Evolutionary conservation across 495 filamentous ascomycete species (phyloP).

Genomic region (Aspergillus sclerotioniger): DNA sequence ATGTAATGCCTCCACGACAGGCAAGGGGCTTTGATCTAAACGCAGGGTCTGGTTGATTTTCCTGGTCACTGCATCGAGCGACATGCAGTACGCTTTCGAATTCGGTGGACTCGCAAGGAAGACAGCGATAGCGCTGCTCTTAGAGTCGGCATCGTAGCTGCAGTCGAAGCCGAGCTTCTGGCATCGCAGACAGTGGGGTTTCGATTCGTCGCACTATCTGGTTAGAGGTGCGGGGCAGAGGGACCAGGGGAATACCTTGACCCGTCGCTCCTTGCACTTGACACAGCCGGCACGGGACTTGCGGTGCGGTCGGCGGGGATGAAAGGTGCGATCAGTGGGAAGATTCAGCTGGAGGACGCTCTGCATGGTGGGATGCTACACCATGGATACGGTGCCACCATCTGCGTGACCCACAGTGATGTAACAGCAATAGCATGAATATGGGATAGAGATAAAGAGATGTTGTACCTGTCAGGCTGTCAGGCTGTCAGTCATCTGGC

Average conservation of each 20-base stretch:
- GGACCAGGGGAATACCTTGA: constrained; percentile 38
- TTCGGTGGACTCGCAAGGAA: constrained; percentile 16
- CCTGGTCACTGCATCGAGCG: constrained; percentile 23
- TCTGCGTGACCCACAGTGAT: not conserved
- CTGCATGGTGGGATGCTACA: constrained; percentile 17
- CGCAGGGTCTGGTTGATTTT: constrained; percentile 28
- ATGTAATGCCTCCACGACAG: constrained; percentile 28
- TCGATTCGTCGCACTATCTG: constrained; percentile 47
- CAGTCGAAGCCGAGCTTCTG: constrained; percentile 40
- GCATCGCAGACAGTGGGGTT: constrained; percentile 44
- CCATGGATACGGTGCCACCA: not conserved
- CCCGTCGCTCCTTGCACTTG: constrained; percentile 47
- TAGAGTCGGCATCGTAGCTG: constrained; percentile 27
- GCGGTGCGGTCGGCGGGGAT: constrained; percentile 37
- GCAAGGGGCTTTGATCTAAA: not conserved
- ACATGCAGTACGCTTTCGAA: constrained; percentile 24
- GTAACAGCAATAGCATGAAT: not conserved
- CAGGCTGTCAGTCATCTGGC: no score
- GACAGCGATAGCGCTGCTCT: constrained; percentile 10
- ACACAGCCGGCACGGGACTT: constrained; percentile 47
- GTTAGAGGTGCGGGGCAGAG: not conserved
- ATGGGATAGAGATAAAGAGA: not conserved
- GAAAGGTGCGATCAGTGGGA: constrained; percentile 26
- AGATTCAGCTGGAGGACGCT: constrained; percentile 29
- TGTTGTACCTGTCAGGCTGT: no score